Percentiles rank a stretch among this genome's conserved stretches.
Evolutionary conservation across 1,139 yeast species (phyloP).

Genomic region (Keqinozyma sinolaborantium): DNA sequence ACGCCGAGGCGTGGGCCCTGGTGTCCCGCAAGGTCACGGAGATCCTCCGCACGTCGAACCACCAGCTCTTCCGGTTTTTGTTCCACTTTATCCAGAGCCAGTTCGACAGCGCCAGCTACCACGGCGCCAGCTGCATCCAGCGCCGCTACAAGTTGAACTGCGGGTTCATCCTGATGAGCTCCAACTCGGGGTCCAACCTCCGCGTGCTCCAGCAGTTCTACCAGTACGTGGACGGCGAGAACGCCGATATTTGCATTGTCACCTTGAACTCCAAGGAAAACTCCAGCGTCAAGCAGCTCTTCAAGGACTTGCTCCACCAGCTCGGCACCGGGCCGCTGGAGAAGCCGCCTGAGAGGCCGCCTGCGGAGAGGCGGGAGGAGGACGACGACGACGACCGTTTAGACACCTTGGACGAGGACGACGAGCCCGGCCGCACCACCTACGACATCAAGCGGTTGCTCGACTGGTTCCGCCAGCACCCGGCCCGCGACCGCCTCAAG

Average conservation of each 20-base stretch:
- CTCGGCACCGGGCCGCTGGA: constrained; percentile 8
- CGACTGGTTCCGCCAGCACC: constrained; percentile 36
- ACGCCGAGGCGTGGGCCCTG: constrained; percentile 16
- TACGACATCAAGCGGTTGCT: constrained; percentile 53
- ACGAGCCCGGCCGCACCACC: constrained; percentile 19
- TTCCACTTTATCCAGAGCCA: constrained; percentile 4
- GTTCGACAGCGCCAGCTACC: constrained; percentile 2
- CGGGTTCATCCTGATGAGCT: constrained; percentile 48
- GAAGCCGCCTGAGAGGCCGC: constrained; percentile 1
- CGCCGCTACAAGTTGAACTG: constrained; percentile 26
- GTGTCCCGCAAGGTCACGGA: constrained; percentile 4
- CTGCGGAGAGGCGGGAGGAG: constrained; percentile 2
- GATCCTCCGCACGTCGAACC: constrained; percentile 34
- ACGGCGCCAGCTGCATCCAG: neutral
- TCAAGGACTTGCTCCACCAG: constrained; percentile 37
- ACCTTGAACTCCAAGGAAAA: constrained; percentile 39
- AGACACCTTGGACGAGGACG: constrained; percentile 5
- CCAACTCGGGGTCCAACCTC: constrained; percentile 56
- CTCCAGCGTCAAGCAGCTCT: constrained; percentile 35
- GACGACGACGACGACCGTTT: constrained; percentile 4
- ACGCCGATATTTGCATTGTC: constrained; percentile 24
- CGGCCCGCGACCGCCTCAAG: constrained; percentile 6
- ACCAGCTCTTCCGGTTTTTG: constrained; percentile 17
- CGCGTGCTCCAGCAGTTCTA: constrained; percentile 44
- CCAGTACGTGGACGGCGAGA: constrained; percentile 9